These are phyloP conservation scores for Paralagenidium karlingii DNA, from an alignment of 352 stramenopile genomes.

Conservation along the genomic window DNA sequence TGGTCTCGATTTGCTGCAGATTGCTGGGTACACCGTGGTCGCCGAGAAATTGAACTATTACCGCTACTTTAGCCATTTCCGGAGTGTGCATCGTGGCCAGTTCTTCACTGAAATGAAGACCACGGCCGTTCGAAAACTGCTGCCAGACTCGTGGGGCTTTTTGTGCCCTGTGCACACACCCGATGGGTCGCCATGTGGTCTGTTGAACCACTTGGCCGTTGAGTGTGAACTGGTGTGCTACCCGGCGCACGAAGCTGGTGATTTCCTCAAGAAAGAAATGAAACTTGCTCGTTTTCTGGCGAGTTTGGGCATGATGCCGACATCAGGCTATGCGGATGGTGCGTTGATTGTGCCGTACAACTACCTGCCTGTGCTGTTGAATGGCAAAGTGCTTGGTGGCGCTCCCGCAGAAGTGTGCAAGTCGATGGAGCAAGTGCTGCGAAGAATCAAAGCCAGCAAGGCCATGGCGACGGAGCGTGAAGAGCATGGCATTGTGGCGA, in stretches of 20 bases:
- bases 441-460: constrained; percentile 54
- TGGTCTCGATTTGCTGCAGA: constrained; percentile 96
- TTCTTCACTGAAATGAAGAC: constrained; percentile 99
- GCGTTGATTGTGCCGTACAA: constrained; percentile 78
- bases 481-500: constrained; percentile 52
- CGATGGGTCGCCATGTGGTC: constrained; percentile 96
- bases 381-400: constrained; percentile 93
- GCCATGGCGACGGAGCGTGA: constrained; percentile 25
- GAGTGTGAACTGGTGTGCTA: constrained; percentile 82
- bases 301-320: constrained; percentile 73
- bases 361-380: constrained; percentile 93
- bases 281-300: constrained; percentile 68
- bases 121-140: constrained; percentile 95
- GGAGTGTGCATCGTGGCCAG: constrained; percentile 96
- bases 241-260: constrained; percentile 57
- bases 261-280: constrained; percentile 57
- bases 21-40: constrained; percentile 98
- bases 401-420: constrained; percentile 80
- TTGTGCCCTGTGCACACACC: constrained; percentile 99
- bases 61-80: constrained; percentile 98
- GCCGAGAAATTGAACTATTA: constrained; percentile 99
- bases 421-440: constrained; percentile 54
- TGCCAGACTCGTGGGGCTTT: constrained; percentile 99
- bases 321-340: constrained; percentile 65
- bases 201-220: constrained; percentile 97